Evolutionary conservation across 129 eudicot species (phyloP), one percentile per base, ranked within the genome.

Genomic region (Oenanthe sinensis): DNA sequence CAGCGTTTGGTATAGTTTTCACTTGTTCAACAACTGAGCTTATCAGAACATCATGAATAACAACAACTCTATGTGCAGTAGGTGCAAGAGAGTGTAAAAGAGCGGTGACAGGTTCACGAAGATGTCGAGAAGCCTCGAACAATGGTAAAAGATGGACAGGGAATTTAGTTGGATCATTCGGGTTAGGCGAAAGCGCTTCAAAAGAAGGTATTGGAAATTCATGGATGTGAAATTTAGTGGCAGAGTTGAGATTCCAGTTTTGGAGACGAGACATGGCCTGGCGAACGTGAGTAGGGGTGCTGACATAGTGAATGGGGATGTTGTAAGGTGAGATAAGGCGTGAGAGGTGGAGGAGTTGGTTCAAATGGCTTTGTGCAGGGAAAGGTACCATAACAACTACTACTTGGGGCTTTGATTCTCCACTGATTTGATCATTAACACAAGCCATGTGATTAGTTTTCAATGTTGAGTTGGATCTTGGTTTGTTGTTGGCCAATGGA

Each of bases 311-410:
- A 73, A 91, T 84, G 5, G 92, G 96, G 78, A 94, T 79, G 79
- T 75, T 81, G 85, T 89, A 82, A 80, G 89, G 20, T 84, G 98
- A 80, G 26, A 94, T 82, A 47, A 88, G 86, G 74, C 79, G 83
- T 71, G 97, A 87, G 78, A 94, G 89, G 70, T 85, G 96, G 75
- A 89, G 87, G 47, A 91, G 90, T 69, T 94, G 96, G 86, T 91
- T 91, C 82, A 94, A 91, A 83, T 91, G 97, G 77, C 97, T 91
- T 14, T 94, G 96, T 3, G 90, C 90, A 15, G 92, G 83, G 24
- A 89, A 82, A 0, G 98, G 97, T 15, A 91, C 93, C 84, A 90
- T 81, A 5, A 94, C 84, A 16, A 90, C 93, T 42, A 44, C 89
- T 4, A 86, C 85, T 16, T 42, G 79, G 42, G 79, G 9, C 33